Evolutionary conservation across 2,329 filamentous ascomycete species (phyloP), one percentile per base, ranked within the genome.

Genomic region (Alternaria brassicicola): DNA sequence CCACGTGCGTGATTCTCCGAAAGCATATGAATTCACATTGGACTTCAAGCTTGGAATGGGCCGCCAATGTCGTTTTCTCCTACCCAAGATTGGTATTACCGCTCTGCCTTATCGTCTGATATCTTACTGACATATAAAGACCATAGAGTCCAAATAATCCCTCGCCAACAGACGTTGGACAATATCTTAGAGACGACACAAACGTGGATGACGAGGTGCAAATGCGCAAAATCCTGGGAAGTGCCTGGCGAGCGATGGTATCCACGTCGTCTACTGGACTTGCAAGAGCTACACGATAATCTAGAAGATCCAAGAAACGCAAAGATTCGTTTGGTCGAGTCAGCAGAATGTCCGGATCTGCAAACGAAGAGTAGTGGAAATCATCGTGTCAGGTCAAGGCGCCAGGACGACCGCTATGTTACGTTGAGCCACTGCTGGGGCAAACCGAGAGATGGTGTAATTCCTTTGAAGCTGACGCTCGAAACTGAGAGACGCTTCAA

Each of bases 401-500:
- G 38, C 25, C 13, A 19, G 1, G 23, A 51, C 10, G 4, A 39
- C 17, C 59, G 56, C 8, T 62, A 62, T n/a, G 42, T 59, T 9
- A 63, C 61, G 10, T 30, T 66, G 30, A 58, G 53, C 6, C 63
- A 66, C 17, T 62, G 61, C 23, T 66, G 63, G 63, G 63, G 63
- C 1, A 45, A 26, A 21, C 47, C 51, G 4, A 41, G 17, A 15
- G 3, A 15, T 2, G 30, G 12, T 4, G 6, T 35, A 23, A 19
- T 6, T n/a, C 53, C 38, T 15, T 43, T 60, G 5, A 55, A 21
- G 15, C 51, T 61, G 19, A 56, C 50, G 2, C 23, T 13, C 12
- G 12, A 43, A 0, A 62, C 43, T 4, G 38, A 36, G 4, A n/a
- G 51, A 3, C 54, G 33, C 17, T 52, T 61, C 7, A 50, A 41